A percentile compares a stretch with the other conserved stretches of the same genome.
Evolutionary conservation across 2,329 filamentous ascomycete species (phyloP).

Genomic region (Apiospora saccharicola): DNA sequence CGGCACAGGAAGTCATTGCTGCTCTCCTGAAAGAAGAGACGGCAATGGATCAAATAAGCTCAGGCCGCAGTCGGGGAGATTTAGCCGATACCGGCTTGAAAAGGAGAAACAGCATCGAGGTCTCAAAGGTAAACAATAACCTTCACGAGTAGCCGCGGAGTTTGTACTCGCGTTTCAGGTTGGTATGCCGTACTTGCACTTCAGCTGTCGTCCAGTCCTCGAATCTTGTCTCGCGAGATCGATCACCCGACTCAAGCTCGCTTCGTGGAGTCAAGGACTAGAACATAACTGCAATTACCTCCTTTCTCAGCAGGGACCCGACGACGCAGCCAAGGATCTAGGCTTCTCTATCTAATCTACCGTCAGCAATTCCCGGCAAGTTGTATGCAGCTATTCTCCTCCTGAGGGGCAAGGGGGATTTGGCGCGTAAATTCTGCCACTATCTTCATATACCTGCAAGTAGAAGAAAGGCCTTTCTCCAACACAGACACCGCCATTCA

Average conservation of each 20-base stretch:
- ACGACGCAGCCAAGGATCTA: background rate
- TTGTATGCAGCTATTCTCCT: background rate
- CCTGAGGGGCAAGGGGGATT: background rate
- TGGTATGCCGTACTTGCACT: background rate
- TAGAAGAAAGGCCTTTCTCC: background rate
- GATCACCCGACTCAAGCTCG: background rate
- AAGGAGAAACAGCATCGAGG: background rate
- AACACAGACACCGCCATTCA: background rate
- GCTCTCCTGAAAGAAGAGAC: background rate
- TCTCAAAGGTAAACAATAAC: background rate
- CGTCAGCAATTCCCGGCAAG: background rate
- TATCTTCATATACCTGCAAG: background rate
- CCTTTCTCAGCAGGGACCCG: background rate
- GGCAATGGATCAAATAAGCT: no score
- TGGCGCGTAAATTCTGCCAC: background rate
- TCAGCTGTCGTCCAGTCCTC: background rate
- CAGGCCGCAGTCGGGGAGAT: background rate
- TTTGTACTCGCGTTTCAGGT: constrained; percentile 9
- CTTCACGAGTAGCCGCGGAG: background rate
- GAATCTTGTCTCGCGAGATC: background rate
- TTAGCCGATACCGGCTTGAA: background rate
- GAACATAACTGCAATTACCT: background rate
- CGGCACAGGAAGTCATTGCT: background rate
- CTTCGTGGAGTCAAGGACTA: background rate
- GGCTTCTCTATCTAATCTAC: background rate